Base-by-base conservation (phyloP, 805 yeast species). In the Nakazawaea sp. region DNA sequence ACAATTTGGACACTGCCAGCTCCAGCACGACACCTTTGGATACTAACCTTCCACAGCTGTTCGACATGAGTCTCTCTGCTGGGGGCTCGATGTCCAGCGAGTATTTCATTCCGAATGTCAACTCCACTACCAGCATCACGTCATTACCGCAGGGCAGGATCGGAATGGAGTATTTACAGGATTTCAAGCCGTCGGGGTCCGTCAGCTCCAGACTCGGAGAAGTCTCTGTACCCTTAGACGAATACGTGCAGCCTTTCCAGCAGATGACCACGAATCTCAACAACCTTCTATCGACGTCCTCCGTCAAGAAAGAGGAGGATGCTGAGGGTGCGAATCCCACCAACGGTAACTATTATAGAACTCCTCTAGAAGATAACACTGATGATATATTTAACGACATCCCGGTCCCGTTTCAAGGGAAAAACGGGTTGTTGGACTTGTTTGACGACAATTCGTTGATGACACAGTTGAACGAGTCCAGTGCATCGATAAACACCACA, bases 211-310 rank as follows among this genome's bases (percentile, higher is more conserved):
- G 40, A 17, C 15, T 38, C 4, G 42, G 42, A 6, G 42, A 38
- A 33, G 42, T 38, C 18, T 17, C 38, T 6, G 42, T 38, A 12
- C 42, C 42, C 9, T 16, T 38, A 10, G 61, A 59, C 33, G 65
- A 60, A 36, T 60, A 55, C 37, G 56, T 59, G 13, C 59, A 56
- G 21, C 64, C 64, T 10, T 35, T 59, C 38, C 56, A 58, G 37
- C 52, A 59, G 18, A 59, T 59, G 63, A 58, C 56, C 36, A 48
- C 45, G 9, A 51, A 59, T 38, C 43, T 59, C 33, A 50, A 55
- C 27, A 53, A 51, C 23, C 47, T 59, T 12, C 29, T 59, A 25
- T 49, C 19, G n/a, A 20, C 32, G 30, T 19, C 18, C 27, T 23
- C 24, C 28, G 29, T 18, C 27, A 19, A 16, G 13, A 26, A 13